Base-by-base conservation (phyloP, 108 stramenopile species). In the Thalassiosira profunda region DNA sequence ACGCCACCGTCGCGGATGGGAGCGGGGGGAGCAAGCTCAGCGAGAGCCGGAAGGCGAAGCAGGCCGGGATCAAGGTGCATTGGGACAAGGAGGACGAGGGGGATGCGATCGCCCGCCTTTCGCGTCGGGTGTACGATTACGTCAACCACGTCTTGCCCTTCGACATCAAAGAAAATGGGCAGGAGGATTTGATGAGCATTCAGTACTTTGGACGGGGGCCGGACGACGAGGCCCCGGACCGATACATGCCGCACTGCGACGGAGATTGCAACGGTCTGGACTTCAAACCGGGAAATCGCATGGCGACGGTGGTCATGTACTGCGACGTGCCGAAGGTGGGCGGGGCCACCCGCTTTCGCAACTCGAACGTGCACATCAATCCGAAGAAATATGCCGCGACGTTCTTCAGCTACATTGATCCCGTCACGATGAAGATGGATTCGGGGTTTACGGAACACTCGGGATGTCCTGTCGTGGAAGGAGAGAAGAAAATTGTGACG, bases 231-330 rank as follows among this genome's bases (percentile, higher is more conserved):
- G 72, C 81, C 45, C 89, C 90, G 0, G 97, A 98, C 74, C 76
- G 91, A 55, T 98, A 97, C 77, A 91, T 77, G 68, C 93, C 97
- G 5, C 97, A 96, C 72, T 96, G 97, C 64, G 95, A 96, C 70
- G 97, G 93, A 15, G 83, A 82, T 44, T 91, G 89, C 49, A 86
- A 76, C 35, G 91, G 89, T 17, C 31, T 87, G 29, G 67, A 78
- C 7, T 86, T 89, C 82, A 84, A 76, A 52, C 48, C 63, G 9
- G 93, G 92, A 25, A 88, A 84, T 57, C 85, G 97, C 6, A 89
- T 98, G 80, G 96, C 97, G 3, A 97, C 97, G 30, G 90, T 97
- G 74, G 93, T 98, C 3, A 86, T 97, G 81, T 98, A 98, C 72
- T 98, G 97, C 59, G 82, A 88, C 8, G 70, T 91, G 0, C 92